Percentiles rank a stretch among this genome's conserved stretches.
Conservation (phyloP, 23 red algal species). For the Porphyridium purpureum region DNA sequence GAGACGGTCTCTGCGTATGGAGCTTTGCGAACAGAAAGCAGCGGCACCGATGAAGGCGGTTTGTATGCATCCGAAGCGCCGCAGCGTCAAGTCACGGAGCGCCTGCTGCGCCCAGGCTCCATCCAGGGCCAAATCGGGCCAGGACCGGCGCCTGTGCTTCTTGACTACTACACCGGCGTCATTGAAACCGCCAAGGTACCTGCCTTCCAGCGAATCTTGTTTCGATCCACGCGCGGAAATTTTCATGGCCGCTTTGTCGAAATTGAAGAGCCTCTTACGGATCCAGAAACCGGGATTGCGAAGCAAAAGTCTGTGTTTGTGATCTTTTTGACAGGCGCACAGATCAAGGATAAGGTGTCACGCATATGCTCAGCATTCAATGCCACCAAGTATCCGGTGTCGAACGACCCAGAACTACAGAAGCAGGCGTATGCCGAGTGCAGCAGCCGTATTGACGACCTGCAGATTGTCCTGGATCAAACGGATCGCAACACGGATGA, state of each 20-base stretch:
- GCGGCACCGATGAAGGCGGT: too few species aligned
- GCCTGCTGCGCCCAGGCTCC: too few species aligned
- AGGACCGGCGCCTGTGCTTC: too few species aligned
- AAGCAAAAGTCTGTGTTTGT: slow-evolving; percentile 71
- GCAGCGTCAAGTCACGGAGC: too few species aligned
- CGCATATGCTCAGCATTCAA: slow-evolving; percentile 84
- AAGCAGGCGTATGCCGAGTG: slow-evolving; percentile 17
- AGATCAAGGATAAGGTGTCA: slow-evolving; percentile 53
- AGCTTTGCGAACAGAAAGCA: too few species aligned
- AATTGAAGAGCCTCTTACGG: slow-evolving; percentile 31
- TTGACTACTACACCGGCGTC: too few species aligned
- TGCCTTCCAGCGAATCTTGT: slow-evolving; percentile 80
- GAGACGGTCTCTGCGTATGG: too few species aligned
- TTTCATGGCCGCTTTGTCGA: slow-evolving; percentile 35
- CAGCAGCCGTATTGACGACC: slow-evolving; percentile 16
- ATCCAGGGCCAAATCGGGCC: too few species aligned
- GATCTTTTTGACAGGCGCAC: slow-evolving; percentile 66
- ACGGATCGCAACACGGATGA: slow-evolving; percentile 28
- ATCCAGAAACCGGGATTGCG: slow-evolving; percentile 19
- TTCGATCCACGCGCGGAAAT: slow-evolving; percentile 86
- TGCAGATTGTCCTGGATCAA: slow-evolving; percentile 50
- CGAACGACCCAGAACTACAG: slow-evolving; percentile 29
- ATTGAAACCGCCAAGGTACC: too few species aligned
- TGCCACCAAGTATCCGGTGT: slow-evolving; percentile 60
- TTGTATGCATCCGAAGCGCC: too few species aligned